Conservation (phyloP, 768 basidiomycete species). For the Suillus discolor region DNA sequence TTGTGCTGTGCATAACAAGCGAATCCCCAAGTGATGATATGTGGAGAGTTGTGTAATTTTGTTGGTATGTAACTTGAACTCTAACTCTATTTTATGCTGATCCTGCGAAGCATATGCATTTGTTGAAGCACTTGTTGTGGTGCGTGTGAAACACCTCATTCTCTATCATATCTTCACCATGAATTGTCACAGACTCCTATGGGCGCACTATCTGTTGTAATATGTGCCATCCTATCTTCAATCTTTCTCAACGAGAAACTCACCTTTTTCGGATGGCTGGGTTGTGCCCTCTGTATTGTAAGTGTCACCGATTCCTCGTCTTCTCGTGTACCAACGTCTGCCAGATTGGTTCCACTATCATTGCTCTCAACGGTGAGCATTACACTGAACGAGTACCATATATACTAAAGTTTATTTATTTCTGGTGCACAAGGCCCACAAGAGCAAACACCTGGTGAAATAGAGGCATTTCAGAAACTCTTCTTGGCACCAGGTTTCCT, state of each 20-base stretch:
- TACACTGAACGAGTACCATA: background rate
- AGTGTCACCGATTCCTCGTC: slow-evolving; percentile 30
- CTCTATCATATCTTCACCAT: slow-evolving; percentile 4
- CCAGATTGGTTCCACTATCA: slow-evolving; percentile 83
- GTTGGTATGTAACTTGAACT: slow-evolving; percentile 53
- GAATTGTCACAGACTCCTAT: slow-evolving; percentile 71
- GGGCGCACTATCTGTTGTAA: slow-evolving; percentile 94
- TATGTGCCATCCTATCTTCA: slow-evolving; percentile 91
- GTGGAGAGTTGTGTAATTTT: slow-evolving; percentile 88
- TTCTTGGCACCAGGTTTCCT: slow-evolving; percentile 88
- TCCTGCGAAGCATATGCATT: slow-evolving; percentile 73
- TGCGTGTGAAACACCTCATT: slow-evolving; percentile 39
- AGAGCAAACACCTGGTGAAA: slow-evolving; percentile 70
- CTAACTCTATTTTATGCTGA: slow-evolving; percentile 13
- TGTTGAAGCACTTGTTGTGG: slow-evolving; percentile 90
- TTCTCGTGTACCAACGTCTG: slow-evolving; percentile 4
- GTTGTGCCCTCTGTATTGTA: slow-evolving; percentile 89
- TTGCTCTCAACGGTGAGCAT: slow-evolving; percentile 80
- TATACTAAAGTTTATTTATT: slow-evolving; percentile 3
- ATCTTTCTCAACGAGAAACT: slow-evolving; percentile 92
- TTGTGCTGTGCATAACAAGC: background rate
- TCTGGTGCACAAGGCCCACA: slow-evolving; percentile 52
- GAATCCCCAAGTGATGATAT: slow-evolving; percentile 73
- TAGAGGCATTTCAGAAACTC: slow-evolving; percentile 64
- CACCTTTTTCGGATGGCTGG: slow-evolving; percentile 96